These are phyloP conservation scores for Sclerotinia trifoliorum DNA, from an alignment of 2,329 filamentous ascomycete species.

Conservation along the genomic window DNA sequence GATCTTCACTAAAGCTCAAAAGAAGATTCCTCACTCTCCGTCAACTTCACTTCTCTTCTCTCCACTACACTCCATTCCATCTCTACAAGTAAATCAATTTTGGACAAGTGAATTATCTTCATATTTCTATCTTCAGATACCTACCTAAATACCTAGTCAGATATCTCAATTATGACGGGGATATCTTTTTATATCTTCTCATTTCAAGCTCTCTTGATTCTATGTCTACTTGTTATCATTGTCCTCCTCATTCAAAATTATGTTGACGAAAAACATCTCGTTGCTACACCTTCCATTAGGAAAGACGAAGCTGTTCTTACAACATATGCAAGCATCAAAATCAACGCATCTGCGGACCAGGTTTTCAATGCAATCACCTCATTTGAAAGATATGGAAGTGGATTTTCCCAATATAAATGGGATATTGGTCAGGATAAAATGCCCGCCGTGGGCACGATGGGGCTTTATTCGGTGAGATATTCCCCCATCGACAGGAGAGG, in stretches of 20 bases:
- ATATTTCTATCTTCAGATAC: neutral
- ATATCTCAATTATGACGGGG: slow-evolving; percentile 2
- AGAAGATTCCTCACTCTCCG: neutral
- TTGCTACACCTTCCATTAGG: slow-evolving; percentile 26
- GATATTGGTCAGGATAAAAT: slow-evolving; percentile 23
- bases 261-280: slow-evolving; percentile 20
- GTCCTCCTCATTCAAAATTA: slow-evolving; percentile 24
- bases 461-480: slow-evolving; percentile 26
- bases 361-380: slow-evolving; percentile 27
- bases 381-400: slow-evolving; percentile 27
- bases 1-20: neutral
- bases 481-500: neutral
- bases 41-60: neutral
- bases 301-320: slow-evolving; percentile 26
- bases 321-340: slow-evolving; percentile 27
- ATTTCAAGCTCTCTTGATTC: slow-evolving; percentile 6
- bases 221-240: slow-evolving; percentile 24
- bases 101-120: neutral
- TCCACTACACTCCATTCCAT: neutral
- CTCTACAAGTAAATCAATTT: neutral
- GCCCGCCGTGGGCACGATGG: slow-evolving; percentile 27
- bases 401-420: slow-evolving; percentile 28
- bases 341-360: slow-evolving; percentile 29
- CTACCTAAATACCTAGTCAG: too few relatives aligned
- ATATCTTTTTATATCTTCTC: slow-evolving; percentile 7